A percentile compares a stretch with the other conserved stretches of the same genome.
phyloP scores from a whole-genome alignment of 2,329 filamentous ascomycete genomes.

The Tothia fuscella region DNA sequence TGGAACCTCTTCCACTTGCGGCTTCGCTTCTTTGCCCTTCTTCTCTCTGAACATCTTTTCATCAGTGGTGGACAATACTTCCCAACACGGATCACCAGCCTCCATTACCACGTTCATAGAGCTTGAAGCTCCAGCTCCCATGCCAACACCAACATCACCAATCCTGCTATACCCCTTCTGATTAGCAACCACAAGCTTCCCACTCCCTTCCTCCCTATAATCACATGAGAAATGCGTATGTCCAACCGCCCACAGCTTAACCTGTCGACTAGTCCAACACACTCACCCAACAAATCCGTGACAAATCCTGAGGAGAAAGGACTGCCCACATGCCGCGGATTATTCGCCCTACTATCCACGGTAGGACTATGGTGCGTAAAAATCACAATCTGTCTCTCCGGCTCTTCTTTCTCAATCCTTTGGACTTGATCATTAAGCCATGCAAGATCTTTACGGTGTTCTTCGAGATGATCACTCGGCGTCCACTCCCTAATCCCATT shows the following conservation, averaged over 20 bases:
- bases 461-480: slow-evolving; percentile 25
- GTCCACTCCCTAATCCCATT: slow-evolving; percentile 24
- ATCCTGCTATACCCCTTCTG: slow-evolving; percentile 34
- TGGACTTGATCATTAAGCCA: slow-evolving; percentile 9
- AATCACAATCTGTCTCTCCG: slow-evolving; percentile 10
- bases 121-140: no score
- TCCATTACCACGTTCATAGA: no score
- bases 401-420: slow-evolving; percentile 1
- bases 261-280: slow-evolving; percentile 25
- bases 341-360: slow-evolving; percentile 11
- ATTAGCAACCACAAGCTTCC: slow-evolving; percentile 27
- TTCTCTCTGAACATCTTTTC: no score
- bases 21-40: no score
- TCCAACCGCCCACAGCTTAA: slow-evolving; percentile 37
- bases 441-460: slow-evolving; percentile 28
- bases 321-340: slow-evolving; percentile 22
- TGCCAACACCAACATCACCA: no score
- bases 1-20: no score
- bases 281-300: slow-evolving; percentile 27
- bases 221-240: slow-evolving; percentile 39
- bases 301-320: slow-evolving; percentile 24
- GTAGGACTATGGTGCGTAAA: slow-evolving; percentile 11
- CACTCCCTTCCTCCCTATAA: slow-evolving; percentile 20
- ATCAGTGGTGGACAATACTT: no score
- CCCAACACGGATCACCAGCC: no score